Base-by-base conservation (phyloP, 169 alveolate genomes). In the Plasmodium gallinaceum region DNA sequence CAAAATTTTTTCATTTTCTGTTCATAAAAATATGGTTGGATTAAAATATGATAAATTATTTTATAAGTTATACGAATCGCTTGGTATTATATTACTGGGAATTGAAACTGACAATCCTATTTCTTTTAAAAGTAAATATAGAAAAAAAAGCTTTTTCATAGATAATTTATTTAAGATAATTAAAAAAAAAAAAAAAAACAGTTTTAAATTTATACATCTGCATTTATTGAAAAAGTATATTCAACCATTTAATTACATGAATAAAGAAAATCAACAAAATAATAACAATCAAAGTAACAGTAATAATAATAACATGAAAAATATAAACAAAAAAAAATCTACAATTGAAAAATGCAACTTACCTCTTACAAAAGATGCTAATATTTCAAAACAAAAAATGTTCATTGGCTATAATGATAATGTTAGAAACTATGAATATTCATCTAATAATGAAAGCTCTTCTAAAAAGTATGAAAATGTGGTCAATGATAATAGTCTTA, bases 21-120 rank as follows among this genome's bases (percentile, higher is more conserved):
- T 32, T 54, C 91, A 83, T 46, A 57, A 83, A 54, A 83, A 83
- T 48, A 83, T 83, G 91, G 57, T 83, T 54, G 91, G 91, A 43
- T 60, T 83, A 42, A 83, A 51, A 68, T 83, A 52, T 42, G 91
- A 83, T 46, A 83, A 83, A 83, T 83, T 83, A 42, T 83, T 68
- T 54, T 42, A 83, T 42, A 83, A 52, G 43, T 83, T 83, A 71
- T 83, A 68, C 52, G 68, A 43, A 26, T 83, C 91, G 4, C 83
- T 83, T 26, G 91, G 91, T 46, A 83, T 83, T 68, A 68, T 83
- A 68, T 69, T 83, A 16, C 43, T 83, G 58, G 91, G 91, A 26
- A 68, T 83, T 61, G 91, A 83, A 83, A 66, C 75, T 2, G 64
- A 46, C 54, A 58, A 16, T 12, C 24, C 42, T 20, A 14, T 16